A percentile compares a stretch with the other conserved stretches of the same genome.
Conservation (phyloP, 345 rosid species). For the Salix udensis region DNA sequence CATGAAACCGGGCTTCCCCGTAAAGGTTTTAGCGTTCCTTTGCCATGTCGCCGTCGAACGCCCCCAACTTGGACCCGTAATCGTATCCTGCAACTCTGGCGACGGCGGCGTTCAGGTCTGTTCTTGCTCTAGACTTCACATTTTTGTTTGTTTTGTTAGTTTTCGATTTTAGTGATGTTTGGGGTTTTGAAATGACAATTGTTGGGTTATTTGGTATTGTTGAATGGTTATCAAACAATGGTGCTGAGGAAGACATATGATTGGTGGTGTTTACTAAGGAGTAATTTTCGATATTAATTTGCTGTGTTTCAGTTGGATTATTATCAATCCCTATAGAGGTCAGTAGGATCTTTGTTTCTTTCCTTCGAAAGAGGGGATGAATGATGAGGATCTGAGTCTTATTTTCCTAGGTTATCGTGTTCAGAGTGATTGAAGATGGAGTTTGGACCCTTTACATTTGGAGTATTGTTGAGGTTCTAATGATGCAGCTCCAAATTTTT, state of each 20-base stretch:
- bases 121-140: neutral
- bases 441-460: neutral
- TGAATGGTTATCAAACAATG: neutral
- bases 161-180: neutral
- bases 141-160: neutral
- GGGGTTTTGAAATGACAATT: neutral
- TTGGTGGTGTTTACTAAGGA: neutral
- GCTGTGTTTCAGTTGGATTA: neutral
- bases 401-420: neutral
- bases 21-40: constrained; percentile 78
- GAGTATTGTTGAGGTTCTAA: neutral
- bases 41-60: constrained; percentile 75
- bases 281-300: neutral
- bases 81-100: constrained; percentile 58
- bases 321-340: neutral
- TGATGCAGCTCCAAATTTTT: neutral
- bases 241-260: neutral
- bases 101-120: constrained; percentile 94
- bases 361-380: neutral
- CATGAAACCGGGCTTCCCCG: constrained; percentile 72
- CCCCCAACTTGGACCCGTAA: constrained; percentile 52
- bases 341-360: neutral
- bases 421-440: neutral
- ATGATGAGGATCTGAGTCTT: neutral
- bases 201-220: neutral